Evolutionary conservation across 164 flowering plant species (phyloP).

Genomic region (Piper betle): DNA sequence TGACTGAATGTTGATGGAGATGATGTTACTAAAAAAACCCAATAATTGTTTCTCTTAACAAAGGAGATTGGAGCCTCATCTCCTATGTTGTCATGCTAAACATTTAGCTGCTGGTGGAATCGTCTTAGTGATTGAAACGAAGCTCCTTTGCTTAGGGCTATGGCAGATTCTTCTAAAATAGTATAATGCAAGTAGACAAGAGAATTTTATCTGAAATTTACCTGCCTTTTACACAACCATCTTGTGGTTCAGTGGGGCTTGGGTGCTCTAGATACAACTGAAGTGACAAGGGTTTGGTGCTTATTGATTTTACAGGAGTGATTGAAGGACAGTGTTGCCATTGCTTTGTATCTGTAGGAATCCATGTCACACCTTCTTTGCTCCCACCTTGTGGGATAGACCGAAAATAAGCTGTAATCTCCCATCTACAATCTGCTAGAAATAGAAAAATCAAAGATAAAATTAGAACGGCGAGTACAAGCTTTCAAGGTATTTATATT

Average conservation of each 20-base stretch:
- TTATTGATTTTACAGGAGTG: constrained; percentile 84
- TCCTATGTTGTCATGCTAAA: too few relatives aligned
- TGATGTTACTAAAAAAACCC: too few relatives aligned
- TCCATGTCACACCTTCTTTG: constrained; percentile 54
- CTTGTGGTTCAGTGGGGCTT: constrained; percentile 3
- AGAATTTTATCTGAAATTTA: too few relatives aligned
- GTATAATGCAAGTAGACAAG: too few relatives aligned
- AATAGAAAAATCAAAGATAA: not conserved
- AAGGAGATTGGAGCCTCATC: too few relatives aligned
- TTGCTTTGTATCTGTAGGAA: constrained; percentile 69
- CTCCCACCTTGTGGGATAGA: constrained; percentile 40
- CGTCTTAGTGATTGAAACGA: too few relatives aligned
- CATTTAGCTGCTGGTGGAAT: too few relatives aligned
- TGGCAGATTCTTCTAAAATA: too few relatives aligned
- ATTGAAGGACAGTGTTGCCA: constrained; percentile 81
- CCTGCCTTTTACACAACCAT: not conserved
- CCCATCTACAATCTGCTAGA: constrained; percentile 78
- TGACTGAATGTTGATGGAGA: too few relatives aligned
- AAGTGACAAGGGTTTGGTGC: constrained; percentile 48
- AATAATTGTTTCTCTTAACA: too few relatives aligned
- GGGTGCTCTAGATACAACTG: constrained; percentile 86
- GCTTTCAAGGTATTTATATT: not conserved
- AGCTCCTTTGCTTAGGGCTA: too few relatives aligned
- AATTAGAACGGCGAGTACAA: not conserved
- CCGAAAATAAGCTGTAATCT: constrained; percentile 63